A percentile compares a stretch with the other conserved stretches of the same genome.
phyloP scores from a whole-genome alignment of 2,329 filamentous ascomycete species.

The Chalaropsis thielavioides region DNA sequence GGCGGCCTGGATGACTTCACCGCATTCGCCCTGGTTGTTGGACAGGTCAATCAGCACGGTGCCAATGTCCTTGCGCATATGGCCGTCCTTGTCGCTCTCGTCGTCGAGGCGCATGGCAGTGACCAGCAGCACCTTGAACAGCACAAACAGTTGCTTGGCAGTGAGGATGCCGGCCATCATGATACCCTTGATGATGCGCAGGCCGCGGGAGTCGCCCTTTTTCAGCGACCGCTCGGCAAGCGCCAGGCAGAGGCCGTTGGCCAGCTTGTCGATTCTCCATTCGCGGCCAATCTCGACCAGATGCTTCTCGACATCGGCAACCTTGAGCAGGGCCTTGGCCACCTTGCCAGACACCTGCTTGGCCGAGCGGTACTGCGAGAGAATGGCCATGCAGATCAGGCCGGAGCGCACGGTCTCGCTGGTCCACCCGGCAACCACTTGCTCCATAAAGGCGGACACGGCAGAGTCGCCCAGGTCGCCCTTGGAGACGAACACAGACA shows the following conservation, averaged over 20 bases:
- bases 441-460: constrained; percentile 80
- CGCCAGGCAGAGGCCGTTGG: constrained; percentile 55
- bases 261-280: constrained; percentile 55
- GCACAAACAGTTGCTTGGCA: constrained; percentile 47
- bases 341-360: constrained; percentile 56
- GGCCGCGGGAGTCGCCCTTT: constrained; percentile 41
- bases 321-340: constrained; percentile 51
- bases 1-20: constrained; percentile 50
- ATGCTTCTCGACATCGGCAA: constrained; percentile 43
- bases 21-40: constrained; percentile 42
- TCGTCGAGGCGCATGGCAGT: constrained; percentile 44
- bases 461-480: constrained; percentile 63
- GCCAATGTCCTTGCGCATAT: constrained; percentile 48
- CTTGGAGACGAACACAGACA: constrained; percentile 74
- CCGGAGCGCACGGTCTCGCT: constrained; percentile 57
- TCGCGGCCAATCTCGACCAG: constrained; percentile 48
- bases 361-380: constrained; percentile 65
- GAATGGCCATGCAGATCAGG: constrained; percentile 63
- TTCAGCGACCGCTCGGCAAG: constrained; percentile 47
- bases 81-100: constrained; percentile 37
- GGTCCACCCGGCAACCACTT: constrained; percentile 64
- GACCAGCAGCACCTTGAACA: constrained; percentile 50
- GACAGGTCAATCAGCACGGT: constrained; percentile 52
- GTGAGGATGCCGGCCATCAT: constrained; percentile 46
- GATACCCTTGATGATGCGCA: constrained; percentile 46